phyloP scores from a whole-genome alignment of 169 alveolate species.

The Cryptosporidium sp. region DNA sequence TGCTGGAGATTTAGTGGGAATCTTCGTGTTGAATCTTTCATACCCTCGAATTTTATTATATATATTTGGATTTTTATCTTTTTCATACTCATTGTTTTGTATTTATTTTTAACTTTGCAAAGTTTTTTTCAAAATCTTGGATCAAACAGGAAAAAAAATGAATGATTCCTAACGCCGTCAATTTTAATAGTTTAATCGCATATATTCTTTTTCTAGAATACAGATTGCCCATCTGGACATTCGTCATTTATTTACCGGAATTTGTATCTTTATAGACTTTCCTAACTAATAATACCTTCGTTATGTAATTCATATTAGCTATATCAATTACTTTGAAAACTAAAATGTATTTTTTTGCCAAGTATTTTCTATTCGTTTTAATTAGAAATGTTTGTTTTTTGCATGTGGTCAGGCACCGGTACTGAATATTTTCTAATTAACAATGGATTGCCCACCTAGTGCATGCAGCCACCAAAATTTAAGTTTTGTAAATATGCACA shows the following conservation, averaged over 20 bases:
- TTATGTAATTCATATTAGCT: neutral
- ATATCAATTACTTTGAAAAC: neutral
- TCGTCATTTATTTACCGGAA: neutral
- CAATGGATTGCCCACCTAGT: neutral
- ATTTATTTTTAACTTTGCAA: neutral
- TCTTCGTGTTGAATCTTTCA: conserved; percentile 25
- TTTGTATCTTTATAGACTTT: neutral
- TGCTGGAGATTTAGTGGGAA: conserved; percentile 65
- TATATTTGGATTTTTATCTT: conserved; percentile 27
- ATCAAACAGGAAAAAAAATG: conserved; percentile 1
- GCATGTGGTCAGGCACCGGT: neutral
- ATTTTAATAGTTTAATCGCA: neutral
- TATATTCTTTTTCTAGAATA: neutral
- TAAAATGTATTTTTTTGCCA: too few species aligned
- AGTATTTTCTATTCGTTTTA: neutral
- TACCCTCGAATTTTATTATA: conserved; percentile 40
- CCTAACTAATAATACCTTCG: neutral
- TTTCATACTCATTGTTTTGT: conserved; percentile 3
- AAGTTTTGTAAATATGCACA: neutral
- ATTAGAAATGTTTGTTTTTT: too few species aligned
- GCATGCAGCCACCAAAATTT: neutral
- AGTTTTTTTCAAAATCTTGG: neutral
- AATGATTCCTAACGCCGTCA: neutral
- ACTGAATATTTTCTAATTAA: neutral
- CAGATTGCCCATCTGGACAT: neutral